Percentiles rank a stretch among this genome's conserved stretches.
Conservation (phyloP, 768 basidiomycete species). For the Dentipellis sp. region DNA sequence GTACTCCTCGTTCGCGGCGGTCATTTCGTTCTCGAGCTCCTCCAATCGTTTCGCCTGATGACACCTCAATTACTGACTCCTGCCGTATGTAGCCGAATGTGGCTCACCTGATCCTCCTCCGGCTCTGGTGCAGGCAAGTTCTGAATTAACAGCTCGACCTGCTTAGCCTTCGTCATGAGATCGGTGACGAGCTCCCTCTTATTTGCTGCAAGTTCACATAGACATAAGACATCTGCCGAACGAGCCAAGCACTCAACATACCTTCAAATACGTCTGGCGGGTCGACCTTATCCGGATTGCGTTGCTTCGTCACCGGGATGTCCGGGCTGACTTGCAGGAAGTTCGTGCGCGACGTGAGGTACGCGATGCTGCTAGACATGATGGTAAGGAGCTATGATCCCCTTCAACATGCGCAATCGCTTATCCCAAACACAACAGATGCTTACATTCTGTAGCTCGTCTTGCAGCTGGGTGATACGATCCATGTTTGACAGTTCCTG, state of each 20-base stretch:
- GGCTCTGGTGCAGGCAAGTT: slow-evolving; percentile 71
- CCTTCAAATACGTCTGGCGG: slow-evolving; percentile 69
- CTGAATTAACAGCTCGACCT: slow-evolving; percentile 78
- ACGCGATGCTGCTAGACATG: slow-evolving; percentile 76
- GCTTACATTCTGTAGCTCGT: slow-evolving; percentile 80
- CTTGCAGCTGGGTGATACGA: slow-evolving; percentile 90
- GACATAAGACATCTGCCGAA: background rate
- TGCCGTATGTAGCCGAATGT: background rate
- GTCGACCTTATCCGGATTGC: slow-evolving; percentile 66
- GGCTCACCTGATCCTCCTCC: slow-evolving; percentile 62
- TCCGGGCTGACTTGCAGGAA: slow-evolving; percentile 72
- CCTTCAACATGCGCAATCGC: background rate
- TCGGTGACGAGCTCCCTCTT: slow-evolving; percentile 79
- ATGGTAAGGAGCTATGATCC: slow-evolving; percentile 65
- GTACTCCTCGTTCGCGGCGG: slow-evolving; percentile 68
- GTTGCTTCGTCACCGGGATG: slow-evolving; percentile 77
- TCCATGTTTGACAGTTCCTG: slow-evolving; percentile 92
- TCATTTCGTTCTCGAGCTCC: slow-evolving; percentile 62
- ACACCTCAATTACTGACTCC: background rate
- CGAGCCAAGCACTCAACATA: slow-evolving; percentile 17
- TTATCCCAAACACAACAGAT: background rate
- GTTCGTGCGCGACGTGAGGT: slow-evolving; percentile 67
- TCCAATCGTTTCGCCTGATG: slow-evolving; percentile 57
- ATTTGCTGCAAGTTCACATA: slow-evolving; percentile 43
- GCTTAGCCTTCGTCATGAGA: slow-evolving; percentile 79